Conservation (phyloP, 1,139 yeast species). For the Debaryomycetaceae sp. region DNA sequence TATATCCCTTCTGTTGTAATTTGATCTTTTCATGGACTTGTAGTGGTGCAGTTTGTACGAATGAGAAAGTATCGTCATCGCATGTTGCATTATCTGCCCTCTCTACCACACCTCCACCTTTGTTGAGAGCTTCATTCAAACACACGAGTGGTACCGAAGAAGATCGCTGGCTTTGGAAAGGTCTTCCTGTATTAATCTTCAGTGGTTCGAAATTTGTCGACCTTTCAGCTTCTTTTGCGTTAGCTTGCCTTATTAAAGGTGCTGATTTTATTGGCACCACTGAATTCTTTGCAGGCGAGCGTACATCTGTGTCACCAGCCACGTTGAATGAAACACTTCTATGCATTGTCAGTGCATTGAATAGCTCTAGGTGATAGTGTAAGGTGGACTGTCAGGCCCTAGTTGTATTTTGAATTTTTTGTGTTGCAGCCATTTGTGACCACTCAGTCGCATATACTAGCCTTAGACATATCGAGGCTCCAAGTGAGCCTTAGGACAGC, state of each 20-base stretch:
- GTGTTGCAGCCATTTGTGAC: slow-evolving; percentile 11
- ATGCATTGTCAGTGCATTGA: neutral
- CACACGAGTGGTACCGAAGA: neutral
- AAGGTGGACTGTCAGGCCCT: neutral
- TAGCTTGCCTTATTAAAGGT: neutral
- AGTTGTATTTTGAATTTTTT: slow-evolving; percentile 2
- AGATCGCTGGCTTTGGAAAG: neutral
- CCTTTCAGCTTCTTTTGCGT: neutral
- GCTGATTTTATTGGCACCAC: neutral
- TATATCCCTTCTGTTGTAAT: neutral
- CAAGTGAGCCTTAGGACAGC: too few relatives aligned
- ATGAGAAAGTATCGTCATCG: slow-evolving; percentile 1
- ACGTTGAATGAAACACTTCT: neutral
- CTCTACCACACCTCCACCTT: neutral
- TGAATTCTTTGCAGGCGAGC: neutral
- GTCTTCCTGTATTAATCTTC: too few relatives aligned
- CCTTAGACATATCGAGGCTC: too few relatives aligned
- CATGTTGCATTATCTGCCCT: neutral
- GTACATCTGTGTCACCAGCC: neutral
- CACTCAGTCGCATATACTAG: neutral
- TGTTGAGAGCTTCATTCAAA: neutral
- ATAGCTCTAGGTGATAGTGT: neutral
- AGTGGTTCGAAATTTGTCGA: too few relatives aligned
- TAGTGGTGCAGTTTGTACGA: slow-evolving; percentile 5
- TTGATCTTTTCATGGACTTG: slow-evolving; percentile 4